phyloP scores from a whole-genome alignment of 1,284 basidiomycete genomes.

The Ceratobasidium sp. region DNA sequence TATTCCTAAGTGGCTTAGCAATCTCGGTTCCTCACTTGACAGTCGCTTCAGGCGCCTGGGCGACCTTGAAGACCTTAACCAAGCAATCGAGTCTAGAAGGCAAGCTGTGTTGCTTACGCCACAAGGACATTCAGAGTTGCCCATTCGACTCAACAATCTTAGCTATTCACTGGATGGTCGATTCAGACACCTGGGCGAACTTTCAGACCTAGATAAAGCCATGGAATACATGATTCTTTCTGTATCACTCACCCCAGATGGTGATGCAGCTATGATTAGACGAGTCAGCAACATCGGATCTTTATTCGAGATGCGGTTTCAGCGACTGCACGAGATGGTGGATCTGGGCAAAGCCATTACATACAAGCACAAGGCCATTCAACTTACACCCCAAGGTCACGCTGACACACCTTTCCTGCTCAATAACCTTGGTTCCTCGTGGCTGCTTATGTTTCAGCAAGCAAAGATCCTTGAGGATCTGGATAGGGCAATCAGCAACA shows the following conservation, averaged over 20 bases:
- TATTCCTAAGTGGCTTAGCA: background rate
- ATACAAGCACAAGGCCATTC: background rate
- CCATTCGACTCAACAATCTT: background rate
- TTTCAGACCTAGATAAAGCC: background rate
- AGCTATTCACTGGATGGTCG: background rate
- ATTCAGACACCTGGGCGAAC: background rate
- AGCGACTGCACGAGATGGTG: background rate
- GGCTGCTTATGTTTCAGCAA: background rate
- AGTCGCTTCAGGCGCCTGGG: background rate
- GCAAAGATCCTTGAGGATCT: background rate
- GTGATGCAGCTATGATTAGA: background rate
- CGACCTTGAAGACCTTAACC: background rate
- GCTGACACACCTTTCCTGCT: background rate
- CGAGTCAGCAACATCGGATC: background rate
- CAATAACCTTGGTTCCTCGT: background rate
- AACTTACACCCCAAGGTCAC: background rate
- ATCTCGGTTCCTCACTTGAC: background rate
- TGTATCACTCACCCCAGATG: background rate
- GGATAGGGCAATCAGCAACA: background rate
- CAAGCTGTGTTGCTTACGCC: background rate
- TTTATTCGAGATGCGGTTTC: background rate
- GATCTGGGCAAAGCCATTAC: background rate
- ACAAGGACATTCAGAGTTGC: background rate
- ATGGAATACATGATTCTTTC: background rate
- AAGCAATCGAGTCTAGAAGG: background rate